Evolutionary conservation across 106 monocot species (phyloP), one percentile per base, ranked within the genome.

Genomic region (Dioscorea alata): DNA sequence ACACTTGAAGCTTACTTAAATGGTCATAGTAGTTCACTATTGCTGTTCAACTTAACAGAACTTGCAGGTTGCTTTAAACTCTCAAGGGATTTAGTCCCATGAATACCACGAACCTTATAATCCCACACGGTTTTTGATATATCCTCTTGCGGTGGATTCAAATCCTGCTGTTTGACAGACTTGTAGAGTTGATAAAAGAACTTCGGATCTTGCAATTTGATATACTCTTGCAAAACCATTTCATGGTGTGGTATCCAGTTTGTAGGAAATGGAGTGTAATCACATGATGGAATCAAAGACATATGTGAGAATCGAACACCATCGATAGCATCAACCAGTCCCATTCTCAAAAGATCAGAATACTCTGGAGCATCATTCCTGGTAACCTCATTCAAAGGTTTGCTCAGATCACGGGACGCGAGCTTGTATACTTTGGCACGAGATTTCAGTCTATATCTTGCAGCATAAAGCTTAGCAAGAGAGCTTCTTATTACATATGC

Each of bases 391-490:
- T 71, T 89, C 67, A 97, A 65, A 6, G 92, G 97, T 33, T 76
- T 72, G 71, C 89, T 86, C 9, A 97, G 76, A 76, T 97, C 92
- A 42, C 97, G 83, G 0, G 84, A 78, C 4, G 88, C 92, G 22
- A 92, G 72, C 73, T 83, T 89, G 71, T 92, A 97, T 20, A 97
- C 97, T 73, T 97, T 97, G 13, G 92, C 97, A 74, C 97, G 86
- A 69, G 92, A 97, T 70, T 97, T 97, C 63, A 92, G 74, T 51
- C 97, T 73, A 68, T 97, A 97, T 53, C 97, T 86, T 21, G 97
- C 92, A 33, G 97, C 92, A 66, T 92, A 97, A n/a, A 97, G 89
- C 75, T 97, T 92, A 12, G 92, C 92, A 49, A 97, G 34, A 6
- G 96, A 97, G 56, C 96, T 97, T 56, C 96, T 74, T 19, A 97